phyloP scores from a whole-genome alignment of 148 eudicot species.

The Rhododendron mucronatum region DNA sequence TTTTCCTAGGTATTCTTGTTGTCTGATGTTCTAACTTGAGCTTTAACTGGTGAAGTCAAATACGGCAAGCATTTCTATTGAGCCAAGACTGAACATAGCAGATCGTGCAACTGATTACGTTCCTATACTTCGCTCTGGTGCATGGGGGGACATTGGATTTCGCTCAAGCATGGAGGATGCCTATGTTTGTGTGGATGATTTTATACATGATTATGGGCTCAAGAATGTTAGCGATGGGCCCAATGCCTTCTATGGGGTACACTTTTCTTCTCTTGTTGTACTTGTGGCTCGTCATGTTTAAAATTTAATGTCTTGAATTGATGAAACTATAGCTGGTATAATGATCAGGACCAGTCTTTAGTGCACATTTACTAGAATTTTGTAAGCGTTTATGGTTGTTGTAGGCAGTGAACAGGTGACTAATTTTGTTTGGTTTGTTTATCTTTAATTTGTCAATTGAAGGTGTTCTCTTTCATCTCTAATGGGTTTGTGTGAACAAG shows the following conservation, averaged over 20 bases:
- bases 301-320: neutral
- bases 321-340: neutral
- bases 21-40: conserved; percentile 13
- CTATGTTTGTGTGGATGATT: conserved; percentile 72
- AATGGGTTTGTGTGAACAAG: no score
- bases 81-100: conserved; percentile 28
- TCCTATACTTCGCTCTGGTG: conserved; percentile 85
- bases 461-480: neutral
- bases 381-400: neutral
- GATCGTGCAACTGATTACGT: conserved; percentile 34
- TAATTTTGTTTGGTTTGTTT: neutral
- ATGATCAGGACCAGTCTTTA: neutral
- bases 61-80: conserved; percentile 37
- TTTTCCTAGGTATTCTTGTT: neutral
- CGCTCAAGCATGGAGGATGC: conserved; percentile 92
- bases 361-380: neutral
- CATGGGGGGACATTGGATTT: conserved; percentile 81
- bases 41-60: conserved; percentile 48
- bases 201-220: conserved; percentile 44
- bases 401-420: neutral
- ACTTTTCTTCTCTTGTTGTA: neutral
- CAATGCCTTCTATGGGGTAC: conserved; percentile 84
- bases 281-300: neutral
- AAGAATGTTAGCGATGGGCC: conserved; percentile 43
- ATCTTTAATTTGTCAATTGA: neutral